These are phyloP conservation scores for Auricularia cornea DNA, from an alignment of 768 basidiomycete species.

Conservation along the genomic window DNA sequence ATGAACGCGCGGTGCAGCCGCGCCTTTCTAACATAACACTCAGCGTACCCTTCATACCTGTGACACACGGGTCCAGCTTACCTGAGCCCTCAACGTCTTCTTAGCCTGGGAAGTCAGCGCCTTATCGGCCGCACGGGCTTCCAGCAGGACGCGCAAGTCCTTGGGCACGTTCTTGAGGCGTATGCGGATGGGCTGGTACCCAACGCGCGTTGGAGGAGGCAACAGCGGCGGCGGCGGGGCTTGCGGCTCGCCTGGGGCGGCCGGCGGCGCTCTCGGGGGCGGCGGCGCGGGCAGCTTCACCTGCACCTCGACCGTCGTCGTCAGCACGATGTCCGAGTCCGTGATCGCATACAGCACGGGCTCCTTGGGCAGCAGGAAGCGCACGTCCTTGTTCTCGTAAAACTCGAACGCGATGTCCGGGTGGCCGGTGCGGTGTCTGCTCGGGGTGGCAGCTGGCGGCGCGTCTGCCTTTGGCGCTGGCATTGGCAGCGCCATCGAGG, in stretches of 20 bases:
- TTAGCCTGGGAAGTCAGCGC: neutral
- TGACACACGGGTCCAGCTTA: too few species aligned
- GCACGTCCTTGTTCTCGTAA: constrained; percentile 9
- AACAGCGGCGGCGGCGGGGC: neutral
- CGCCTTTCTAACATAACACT: too few species aligned
- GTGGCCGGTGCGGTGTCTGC: neutral
- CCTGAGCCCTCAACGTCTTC: neutral
- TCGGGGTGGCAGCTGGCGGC: neutral
- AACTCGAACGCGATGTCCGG: constrained; percentile 12
- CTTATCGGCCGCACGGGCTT: neutral
- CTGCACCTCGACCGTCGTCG: neutral
- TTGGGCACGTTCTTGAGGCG: neutral
- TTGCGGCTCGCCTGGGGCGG: neutral
- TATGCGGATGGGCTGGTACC: neutral
- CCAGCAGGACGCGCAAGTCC: constrained; percentile 1
- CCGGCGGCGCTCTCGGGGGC: neutral
- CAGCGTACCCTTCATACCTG: too few species aligned
- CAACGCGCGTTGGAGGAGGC: neutral
- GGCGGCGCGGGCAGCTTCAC: neutral
- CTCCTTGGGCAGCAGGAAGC: constrained; percentile 9
- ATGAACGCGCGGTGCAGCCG: constrained; percentile 1
- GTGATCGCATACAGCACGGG: constrained; percentile 4
- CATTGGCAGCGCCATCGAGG: too few species aligned
- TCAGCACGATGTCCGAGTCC: neutral
- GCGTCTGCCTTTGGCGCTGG: too few species aligned